These are phyloP conservation scores for Pleurotus djamor DNA, from an alignment of 768 basidiomycete species.

Conservation along the genomic window DNA sequence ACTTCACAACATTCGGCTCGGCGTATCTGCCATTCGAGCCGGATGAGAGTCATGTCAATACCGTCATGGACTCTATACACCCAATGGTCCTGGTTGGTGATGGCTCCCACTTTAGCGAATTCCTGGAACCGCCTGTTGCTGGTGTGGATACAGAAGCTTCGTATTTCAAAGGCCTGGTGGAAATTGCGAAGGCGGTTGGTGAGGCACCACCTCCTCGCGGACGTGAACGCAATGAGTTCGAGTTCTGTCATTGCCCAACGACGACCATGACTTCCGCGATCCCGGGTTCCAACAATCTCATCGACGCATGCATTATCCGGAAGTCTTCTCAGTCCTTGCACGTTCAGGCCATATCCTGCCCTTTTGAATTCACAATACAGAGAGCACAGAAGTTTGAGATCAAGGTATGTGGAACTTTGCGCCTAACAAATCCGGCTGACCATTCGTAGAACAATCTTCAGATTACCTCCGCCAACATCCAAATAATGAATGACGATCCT, in stretches of 20 bases:
- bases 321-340: not conserved
- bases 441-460: not conserved
- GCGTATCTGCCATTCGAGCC: not conserved
- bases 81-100: not conserved
- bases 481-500: constrained; percentile 21
- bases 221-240: not conserved
- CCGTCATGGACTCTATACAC: not conserved
- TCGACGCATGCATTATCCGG: not conserved
- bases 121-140: not conserved
- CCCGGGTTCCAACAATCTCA: not conserved
- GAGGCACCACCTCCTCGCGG: too few relatives aligned
- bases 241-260: not conserved
- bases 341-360: not conserved
- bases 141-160: not conserved
- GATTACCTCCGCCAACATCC: not conserved
- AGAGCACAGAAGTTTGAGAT: not conserved
- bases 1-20: not conserved
- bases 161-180: not conserved
- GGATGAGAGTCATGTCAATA: not conserved
- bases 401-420: not conserved
- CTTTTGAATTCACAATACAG: not conserved
- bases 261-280: not conserved
- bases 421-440: not conserved
- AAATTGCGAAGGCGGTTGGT: not conserved
- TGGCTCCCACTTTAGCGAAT: not conserved